Evolutionary conservation across 2,329 filamentous ascomycete species (phyloP), one percentile per base, ranked within the genome.

Genomic region (Chaetomiaceae sp.): DNA sequence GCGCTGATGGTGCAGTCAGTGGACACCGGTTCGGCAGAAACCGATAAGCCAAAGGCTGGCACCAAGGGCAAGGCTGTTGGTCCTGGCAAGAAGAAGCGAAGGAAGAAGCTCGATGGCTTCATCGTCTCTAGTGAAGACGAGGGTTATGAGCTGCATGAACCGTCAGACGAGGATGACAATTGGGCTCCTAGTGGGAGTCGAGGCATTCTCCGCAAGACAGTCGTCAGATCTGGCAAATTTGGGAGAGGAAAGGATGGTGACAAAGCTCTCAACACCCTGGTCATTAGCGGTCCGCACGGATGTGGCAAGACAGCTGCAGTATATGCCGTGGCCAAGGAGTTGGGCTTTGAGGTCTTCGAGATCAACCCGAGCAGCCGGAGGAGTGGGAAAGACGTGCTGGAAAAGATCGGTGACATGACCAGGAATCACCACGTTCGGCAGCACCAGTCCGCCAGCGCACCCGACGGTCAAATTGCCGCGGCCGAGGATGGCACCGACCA

Each of bases 401-500:
- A 99, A 62, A 88, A 81, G 60, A 89, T 99, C 39, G 95, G 93
- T 35, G 90, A 99, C 68, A 97, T 99, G 92, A 93, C 90, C 4
- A 85, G 85, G 55, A 97, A 99, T 61, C 93, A 99, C 67, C 77
- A 96, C 2, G 92, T 99, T 17, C 75, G 76, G 48, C 74, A 72
- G 43, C 73, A 73, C 51, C 72, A 70, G n/a, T 55, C 63, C 12
- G 58, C 62, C 4, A 65, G 67, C 33, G 54, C 51, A 1, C 54
- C 62, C 8, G 62, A 59, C 14, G 55, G 54, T 8, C 59, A 63
- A 14, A 63, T 66, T 10, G 59, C 64, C 17, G 65, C 68, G n/a
- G 62, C 67, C 8, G 66, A 73, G 35, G 70, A 80, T 40, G 73
- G 76, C 7, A 68, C 81, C 2, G 70, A 76, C 34, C 72, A 76